phyloP scores from a whole-genome alignment of 371 early-diverging fungal species.

The Mortierella sp. region DNA sequence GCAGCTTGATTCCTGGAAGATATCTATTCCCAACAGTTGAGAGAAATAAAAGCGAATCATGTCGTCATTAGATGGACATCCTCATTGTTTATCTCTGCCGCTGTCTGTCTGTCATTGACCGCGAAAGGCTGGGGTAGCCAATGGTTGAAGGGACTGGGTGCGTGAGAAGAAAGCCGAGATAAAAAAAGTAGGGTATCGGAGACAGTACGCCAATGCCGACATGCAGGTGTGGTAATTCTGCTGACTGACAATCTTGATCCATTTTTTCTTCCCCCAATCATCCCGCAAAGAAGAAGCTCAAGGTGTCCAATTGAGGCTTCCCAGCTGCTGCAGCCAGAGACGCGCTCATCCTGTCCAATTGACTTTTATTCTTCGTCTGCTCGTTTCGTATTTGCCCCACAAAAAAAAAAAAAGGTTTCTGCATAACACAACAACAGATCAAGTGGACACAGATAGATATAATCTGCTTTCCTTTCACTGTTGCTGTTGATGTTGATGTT shows the following conservation, averaged over 20 bases:
- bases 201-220: background rate
- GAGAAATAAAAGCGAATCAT: slow-evolving; percentile 4
- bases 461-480: background rate
- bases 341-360: background rate
- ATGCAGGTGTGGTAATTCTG: slow-evolving; percentile 1
- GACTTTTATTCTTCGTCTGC: background rate
- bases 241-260: slow-evolving; percentile 6
- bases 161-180: slow-evolving; percentile 6
- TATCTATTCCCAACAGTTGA: slow-evolving; percentile 68
- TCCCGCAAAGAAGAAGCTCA: background rate
- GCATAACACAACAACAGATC: background rate
- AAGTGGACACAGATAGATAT: background rate
- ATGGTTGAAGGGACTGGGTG: background rate
- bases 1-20: slow-evolving; percentile 90
- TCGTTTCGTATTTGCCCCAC: background rate
- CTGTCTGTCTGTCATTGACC: background rate
- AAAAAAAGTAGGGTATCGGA: slow-evolving; percentile 7
- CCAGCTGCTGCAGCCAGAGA: background rate
- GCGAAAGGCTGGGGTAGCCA: slow-evolving; percentile 10
- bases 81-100: background rate
- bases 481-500: background rate
- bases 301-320: background rate
- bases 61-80: background rate
- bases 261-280: background rate
- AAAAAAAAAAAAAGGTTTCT: background rate